Evolutionary conservation across 2,329 filamentous ascomycete genomes (phyloP), one percentile per base, ranked within the genome.

Genomic region (Elsinoe fawcettii): DNA sequence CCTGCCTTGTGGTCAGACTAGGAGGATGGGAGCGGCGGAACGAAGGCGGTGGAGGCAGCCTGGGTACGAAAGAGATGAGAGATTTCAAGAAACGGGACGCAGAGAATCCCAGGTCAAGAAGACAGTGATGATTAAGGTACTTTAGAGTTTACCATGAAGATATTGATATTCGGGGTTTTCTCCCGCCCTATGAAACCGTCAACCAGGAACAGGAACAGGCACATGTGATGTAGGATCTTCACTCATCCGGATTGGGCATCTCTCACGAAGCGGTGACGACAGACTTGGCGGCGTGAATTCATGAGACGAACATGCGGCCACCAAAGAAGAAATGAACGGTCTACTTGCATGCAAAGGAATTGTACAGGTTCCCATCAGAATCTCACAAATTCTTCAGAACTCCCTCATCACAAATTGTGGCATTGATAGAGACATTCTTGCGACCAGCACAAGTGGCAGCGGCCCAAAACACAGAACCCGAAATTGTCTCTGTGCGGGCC

Each of bases 1-100:
- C 83, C 12, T 82, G 80, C 51, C 69, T 85, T 20, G 82, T 85
- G 2, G 77, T 86, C 12, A 73, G 83, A 49, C 69, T 86, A 18
- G 83, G 83, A 5, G 83, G 83, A 0, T 85, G 83, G 83, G 83
- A 85, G 67, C 75, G 83, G 58, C 78, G 88, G 60, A 83, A 79
- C 51, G 91, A 97, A 69, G 93, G 93, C 3, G 93, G 93, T 0
- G 71, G 92, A 59, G 92, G 92, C 2, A 93, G 90, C 66, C 70
- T 97, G 69, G 89, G 90, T 2, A 97, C 92, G 3, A 95, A 90
- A 74, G 92, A 97, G 77, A 83, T 91, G 69, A 81, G 93, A 60
- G 90, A 95, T 64, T 91, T 86, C 73, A 83, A 90, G 70, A 84
- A 81, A 67, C 78, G 83, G 51, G 90, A 96, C 70, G 90, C 92